A percentile compares a stretch with the other conserved stretches of the same genome.
Evolutionary conservation across 108 stramenopile genomes (phyloP).

Genomic region (Nannochloropsis salina): DNA sequence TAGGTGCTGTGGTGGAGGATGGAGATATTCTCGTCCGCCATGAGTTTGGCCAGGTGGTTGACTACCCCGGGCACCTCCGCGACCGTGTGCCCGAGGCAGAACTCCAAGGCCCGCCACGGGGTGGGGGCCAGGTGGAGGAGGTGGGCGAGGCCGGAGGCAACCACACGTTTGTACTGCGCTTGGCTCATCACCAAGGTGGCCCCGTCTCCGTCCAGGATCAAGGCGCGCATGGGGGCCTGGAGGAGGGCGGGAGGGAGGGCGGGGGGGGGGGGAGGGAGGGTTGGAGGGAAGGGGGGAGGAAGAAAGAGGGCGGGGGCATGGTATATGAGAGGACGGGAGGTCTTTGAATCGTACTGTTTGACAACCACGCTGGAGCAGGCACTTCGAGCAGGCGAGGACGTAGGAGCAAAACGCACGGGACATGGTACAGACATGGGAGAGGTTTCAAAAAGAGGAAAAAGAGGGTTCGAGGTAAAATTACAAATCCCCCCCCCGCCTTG

Average conservation of each 20-base stretch:
- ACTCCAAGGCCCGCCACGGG: neutral
- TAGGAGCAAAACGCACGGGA: too few species aligned
- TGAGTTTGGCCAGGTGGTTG: neutral
- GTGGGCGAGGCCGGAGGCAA: neutral
- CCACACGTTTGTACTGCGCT: neutral
- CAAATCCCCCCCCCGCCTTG: too few species aligned
- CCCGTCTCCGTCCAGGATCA: slow-evolving; percentile 19
- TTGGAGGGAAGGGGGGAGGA: too few species aligned
- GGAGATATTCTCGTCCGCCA: neutral
- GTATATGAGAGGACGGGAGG: neutral
- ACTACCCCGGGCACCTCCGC: slow-evolving; percentile 7
- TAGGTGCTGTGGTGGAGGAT: slow-evolving; percentile 30
- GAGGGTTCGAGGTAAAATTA: too few species aligned
- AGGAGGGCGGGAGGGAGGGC: neutral
- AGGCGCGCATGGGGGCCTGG: neutral
- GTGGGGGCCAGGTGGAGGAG: neutral
- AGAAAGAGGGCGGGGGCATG: too few species aligned
- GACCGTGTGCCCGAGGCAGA: slow-evolving; percentile 17
- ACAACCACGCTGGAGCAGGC: too few species aligned
- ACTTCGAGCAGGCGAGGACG: too few species aligned
- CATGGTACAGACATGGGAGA: too few species aligned
- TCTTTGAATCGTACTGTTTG: neutral
- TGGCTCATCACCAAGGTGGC: neutral
- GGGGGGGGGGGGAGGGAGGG: too few species aligned
- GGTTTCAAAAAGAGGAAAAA: too few species aligned